Evolutionary conservation across 2,329 filamentous ascomycete species (phyloP).

Genomic region (Daldinia sp.): DNA sequence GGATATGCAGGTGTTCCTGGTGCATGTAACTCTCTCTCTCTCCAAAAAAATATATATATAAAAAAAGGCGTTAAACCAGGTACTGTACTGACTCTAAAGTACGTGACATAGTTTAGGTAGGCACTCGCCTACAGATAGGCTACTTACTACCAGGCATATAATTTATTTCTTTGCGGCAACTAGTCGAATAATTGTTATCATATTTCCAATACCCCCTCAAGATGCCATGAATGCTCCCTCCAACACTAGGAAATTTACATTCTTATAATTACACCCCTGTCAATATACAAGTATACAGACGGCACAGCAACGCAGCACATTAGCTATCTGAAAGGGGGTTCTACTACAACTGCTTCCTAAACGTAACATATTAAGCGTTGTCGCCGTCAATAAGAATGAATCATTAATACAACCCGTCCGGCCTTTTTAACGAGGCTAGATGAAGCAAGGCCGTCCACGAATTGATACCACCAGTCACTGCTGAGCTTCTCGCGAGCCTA

Average conservation of each 20-base stretch:
- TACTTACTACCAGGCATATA: not conserved
- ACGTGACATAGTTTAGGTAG: not conserved
- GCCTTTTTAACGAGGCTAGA: not conserved
- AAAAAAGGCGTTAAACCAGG: not conserved
- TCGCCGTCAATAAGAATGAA: not conserved
- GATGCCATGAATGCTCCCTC: not conserved
- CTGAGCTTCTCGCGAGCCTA: not conserved
- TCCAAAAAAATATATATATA: no score
- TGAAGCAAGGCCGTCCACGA: not conserved
- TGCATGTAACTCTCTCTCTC: constrained; percentile 7
- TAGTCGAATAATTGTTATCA: not conserved
- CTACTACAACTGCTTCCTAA: not conserved
- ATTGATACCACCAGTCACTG: not conserved
- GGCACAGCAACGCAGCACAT: not conserved
- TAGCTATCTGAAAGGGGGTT: not conserved
- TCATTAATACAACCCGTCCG: not conserved
- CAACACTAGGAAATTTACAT: not conserved
- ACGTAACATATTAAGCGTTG: not conserved
- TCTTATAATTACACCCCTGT: not conserved
- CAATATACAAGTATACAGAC: not conserved
- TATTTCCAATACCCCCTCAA: not conserved
- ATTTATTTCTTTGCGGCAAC: not conserved
- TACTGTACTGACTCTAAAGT: no score
- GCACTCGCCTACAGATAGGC: not conserved
- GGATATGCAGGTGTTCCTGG: constrained; percentile 24